These are phyloP conservation scores for Letharia lupina DNA, from an alignment of 495 filamentous ascomycete species.

Conservation along the genomic window DNA sequence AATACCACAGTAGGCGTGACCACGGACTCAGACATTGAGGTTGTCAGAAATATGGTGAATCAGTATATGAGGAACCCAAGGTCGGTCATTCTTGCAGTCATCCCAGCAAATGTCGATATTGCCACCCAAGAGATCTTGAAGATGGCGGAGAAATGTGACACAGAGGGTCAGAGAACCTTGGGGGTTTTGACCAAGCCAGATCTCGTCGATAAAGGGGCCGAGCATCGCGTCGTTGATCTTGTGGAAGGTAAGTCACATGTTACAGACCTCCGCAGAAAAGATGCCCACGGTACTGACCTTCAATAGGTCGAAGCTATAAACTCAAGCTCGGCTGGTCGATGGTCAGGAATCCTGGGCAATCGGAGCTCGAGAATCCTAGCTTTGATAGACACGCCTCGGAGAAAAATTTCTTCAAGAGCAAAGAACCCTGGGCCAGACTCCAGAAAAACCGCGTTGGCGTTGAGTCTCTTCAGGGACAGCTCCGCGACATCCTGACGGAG, in stretches of 20 bases:
- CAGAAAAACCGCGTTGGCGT: constrained; percentile 40
- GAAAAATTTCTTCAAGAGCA: constrained; percentile 32
- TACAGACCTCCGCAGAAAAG: not conserved
- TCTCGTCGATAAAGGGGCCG: constrained; percentile 34
- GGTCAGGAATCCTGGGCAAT: constrained; percentile 42
- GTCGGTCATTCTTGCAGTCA: constrained; percentile 25
- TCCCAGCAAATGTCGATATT: constrained; percentile 25
- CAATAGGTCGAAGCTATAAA: constrained; percentile 26
- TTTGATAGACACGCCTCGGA: constrained; percentile 32
- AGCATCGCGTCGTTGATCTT: constrained; percentile 36
- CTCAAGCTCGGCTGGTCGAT: constrained; percentile 46
- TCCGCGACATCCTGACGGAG: constrained; percentile 37
- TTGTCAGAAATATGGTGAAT: constrained; percentile 36
- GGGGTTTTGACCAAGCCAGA: constrained; percentile 42
- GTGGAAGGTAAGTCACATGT: constrained; percentile 30
- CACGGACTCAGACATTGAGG: constrained; percentile 25
- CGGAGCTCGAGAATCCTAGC: constrained; percentile 32
- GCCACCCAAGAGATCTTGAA: constrained; percentile 24
- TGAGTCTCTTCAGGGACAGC: constrained; percentile 35
- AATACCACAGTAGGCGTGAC: constrained; percentile 33
- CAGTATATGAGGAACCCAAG: constrained; percentile 32
- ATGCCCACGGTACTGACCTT: constrained; percentile 28
- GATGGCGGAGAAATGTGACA: constrained; percentile 24
- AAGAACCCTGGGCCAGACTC: constrained; percentile 33
- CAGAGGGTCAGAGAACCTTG: constrained; percentile 34